Percentiles rank a stretch among this genome's conserved stretches.
These are phyloP conservation scores for Colletotrichum zoysiae DNA, from an alignment of 2,329 filamentous ascomycete species.

Conservation along the genomic window DNA sequence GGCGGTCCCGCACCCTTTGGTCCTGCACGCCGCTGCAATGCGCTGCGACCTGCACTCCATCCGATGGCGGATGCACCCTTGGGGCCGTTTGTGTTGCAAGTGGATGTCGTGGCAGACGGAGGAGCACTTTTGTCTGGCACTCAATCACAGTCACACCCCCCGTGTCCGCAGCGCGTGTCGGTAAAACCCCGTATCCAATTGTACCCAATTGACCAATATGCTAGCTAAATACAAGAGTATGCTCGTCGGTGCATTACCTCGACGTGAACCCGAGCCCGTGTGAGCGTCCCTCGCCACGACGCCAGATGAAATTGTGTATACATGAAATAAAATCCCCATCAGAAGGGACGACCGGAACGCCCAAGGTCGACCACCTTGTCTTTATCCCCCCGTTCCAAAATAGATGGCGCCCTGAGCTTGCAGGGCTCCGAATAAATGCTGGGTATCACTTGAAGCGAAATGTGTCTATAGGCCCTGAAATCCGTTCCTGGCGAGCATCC, in stretches of 20 bases:
- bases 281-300: conserved; percentile 1
- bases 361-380: conserved; percentile 2
- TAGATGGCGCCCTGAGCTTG: conserved; percentile 39
- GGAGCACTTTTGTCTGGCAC: conserved; percentile 34
- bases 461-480: conserved; percentile 38
- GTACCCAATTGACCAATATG: conserved; percentile 31
- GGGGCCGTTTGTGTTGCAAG: conserved; percentile 37
- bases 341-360: conserved; percentile 32
- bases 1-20: neutral
- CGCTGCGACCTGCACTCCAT: conserved; percentile 36
- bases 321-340: conserved; percentile 13
- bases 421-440: conserved; percentile 41
- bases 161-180: neutral
- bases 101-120: conserved; percentile 2
- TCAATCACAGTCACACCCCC: conserved; percentile 2
- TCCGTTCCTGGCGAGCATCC: conserved; percentile 42
- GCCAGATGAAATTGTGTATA: conserved; percentile 17
- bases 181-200: neutral
- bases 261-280: neutral
- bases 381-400: neutral
- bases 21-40: conserved; percentile 32
- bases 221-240: conserved; percentile 23
- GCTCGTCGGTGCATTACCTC: conserved; percentile 19
- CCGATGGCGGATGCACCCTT: conserved; percentile 20
- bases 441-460: conserved; percentile 42